A percentile compares a stretch with the other conserved stretches of the same genome.
phyloP scores from a whole-genome alignment of 2,329 filamentous ascomycete species.

The Clarireedia homoeocarpa region DNA sequence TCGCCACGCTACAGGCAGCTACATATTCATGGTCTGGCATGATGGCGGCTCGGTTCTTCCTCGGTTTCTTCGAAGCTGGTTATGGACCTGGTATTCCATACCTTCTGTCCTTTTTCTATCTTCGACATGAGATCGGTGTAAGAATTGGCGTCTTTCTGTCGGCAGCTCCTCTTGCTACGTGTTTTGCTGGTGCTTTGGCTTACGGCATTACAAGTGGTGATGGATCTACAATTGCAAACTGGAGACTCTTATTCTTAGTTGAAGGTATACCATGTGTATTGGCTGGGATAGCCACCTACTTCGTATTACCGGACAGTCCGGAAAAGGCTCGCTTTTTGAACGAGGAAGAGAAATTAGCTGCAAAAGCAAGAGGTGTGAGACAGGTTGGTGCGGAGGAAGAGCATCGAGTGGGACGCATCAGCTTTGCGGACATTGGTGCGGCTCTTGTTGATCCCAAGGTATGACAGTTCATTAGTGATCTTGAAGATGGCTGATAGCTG shows the following conservation, averaged over 20 bases:
- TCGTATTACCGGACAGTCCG: conserved; percentile 45
- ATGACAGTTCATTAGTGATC: not conserved
- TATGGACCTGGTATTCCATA: conserved; percentile 33
- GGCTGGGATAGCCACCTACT: conserved; percentile 46
- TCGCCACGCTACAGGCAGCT: conserved; percentile 38
- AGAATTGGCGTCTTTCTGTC: conserved; percentile 64
- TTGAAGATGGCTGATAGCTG: not conserved
- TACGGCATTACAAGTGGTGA: conserved; percentile 60
- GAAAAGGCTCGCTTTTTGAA: conserved; percentile 42
- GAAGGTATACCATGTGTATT: conserved; percentile 55
- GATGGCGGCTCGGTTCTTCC: conserved; percentile 31
- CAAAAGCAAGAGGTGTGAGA: conserved; percentile 43
- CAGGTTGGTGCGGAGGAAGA: conserved; percentile 42
- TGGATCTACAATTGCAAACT: conserved; percentile 41
- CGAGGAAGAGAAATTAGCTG: conserved; percentile 41
- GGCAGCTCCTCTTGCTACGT: conserved; percentile 57
- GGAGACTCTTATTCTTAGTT: conserved; percentile 58
- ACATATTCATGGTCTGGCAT: conserved; percentile 30
- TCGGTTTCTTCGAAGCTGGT: conserved; percentile 32
- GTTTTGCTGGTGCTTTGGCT: conserved; percentile 60
- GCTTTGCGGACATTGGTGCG: conserved; percentile 38
- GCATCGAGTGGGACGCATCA: conserved; percentile 39
- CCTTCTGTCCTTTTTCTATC: conserved; percentile 40
- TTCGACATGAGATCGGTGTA: conserved; percentile 55
- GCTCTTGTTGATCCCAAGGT: conserved; percentile 40